Evolutionary conservation across 106 monocot genomes (phyloP), one percentile per base, ranked within the genome.

Genomic region (Apostasia ramifera): DNA sequence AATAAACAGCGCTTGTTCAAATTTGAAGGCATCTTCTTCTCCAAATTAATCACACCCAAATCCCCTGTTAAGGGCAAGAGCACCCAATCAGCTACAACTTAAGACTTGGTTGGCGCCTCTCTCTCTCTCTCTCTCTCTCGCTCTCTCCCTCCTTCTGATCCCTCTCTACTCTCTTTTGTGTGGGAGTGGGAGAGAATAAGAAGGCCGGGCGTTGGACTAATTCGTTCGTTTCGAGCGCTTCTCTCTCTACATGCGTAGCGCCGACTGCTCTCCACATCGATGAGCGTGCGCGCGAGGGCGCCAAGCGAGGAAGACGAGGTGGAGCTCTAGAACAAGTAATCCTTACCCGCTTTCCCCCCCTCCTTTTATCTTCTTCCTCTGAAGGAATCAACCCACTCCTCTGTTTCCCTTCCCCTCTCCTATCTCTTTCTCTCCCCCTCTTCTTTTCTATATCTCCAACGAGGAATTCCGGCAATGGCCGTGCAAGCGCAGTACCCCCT

Each of bases 401-500:
- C 66, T 50, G 44, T 39, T 80, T 47, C 49, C 40, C 40, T 8
- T 5, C 66, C 55, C 44, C 39, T 59, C n/a, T 40, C 53, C 37
- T 40, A 63, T 45, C 66, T 50, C 38, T 39, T 80, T 47, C 49
- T 14, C 40, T 3, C 15, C n/a, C 6, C 7, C 5, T 5, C 66
- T 45, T 62, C 39, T 59, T 10, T 40, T 44, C 37, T 40, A 63
- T 26, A 26, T 26, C 26, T 26, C 26, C 26, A 26, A 26, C 26
- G 62, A 37, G 44, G 62, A 62, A 40, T 43, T 43, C 62, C 42
- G 12, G 49, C 68, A 69, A 93, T 93, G 89, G 89, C 86, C 57
- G 84, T 89, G 47, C 86, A 89, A 41, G 85, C 92, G 10, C 92
- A 88, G 64, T 81, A 85, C 67, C 88, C 85, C 1, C 26, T 26